Evolutionary conservation across 495 filamentous ascomycete genomes (phyloP).

Genomic region (Aspergillus sparsus): DNA sequence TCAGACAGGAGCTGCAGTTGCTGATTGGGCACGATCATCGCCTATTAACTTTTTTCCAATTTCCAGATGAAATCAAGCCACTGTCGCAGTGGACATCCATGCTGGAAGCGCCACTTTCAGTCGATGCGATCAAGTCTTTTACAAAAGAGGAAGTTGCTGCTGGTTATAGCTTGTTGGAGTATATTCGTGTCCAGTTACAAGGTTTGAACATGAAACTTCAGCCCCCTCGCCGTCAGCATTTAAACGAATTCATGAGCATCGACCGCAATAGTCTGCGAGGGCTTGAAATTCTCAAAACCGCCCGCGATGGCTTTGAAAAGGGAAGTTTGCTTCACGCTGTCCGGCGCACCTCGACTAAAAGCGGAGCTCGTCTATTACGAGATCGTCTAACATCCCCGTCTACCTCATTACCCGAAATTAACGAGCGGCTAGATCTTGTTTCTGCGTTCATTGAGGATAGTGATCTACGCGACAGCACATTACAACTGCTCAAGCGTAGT

Average conservation of each 20-base stretch:
- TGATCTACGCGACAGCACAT: constrained; percentile 65
- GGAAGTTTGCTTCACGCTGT: constrained; percentile 88
- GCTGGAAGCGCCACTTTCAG: constrained; percentile 65
- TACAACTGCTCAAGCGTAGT: constrained; percentile 67
- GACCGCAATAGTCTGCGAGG: constrained; percentile 88
- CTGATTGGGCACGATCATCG: constrained; percentile 47
- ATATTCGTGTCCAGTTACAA: constrained; percentile 75
- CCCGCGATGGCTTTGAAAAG: constrained; percentile 69
- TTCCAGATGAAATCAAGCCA: constrained; percentile 32
- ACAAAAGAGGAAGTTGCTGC: constrained; percentile 56
- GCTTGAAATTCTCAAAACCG: constrained; percentile 83
- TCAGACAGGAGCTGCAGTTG: constrained; percentile 45
- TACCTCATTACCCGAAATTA: constrained; percentile 77
- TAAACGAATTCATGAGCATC: constrained; percentile 79
- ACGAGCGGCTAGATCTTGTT: constrained; percentile 79
- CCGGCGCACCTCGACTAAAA: constrained; percentile 85
- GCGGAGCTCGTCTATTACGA: constrained; percentile 79
- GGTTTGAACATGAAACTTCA: constrained; percentile 82
- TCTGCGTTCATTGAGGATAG: constrained; percentile 64
- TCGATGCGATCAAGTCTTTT: constrained; percentile 43
- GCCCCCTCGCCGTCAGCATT: constrained; percentile 70
- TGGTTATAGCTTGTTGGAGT: constrained; percentile 75
- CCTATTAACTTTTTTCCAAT: constrained; percentile 46
- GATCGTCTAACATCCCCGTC: constrained; percentile 85
- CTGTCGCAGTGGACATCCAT: constrained; percentile 71